These are phyloP conservation scores for Candida odintsovae DNA, from an alignment of 805 yeast species.

Conservation along the genomic window DNA sequence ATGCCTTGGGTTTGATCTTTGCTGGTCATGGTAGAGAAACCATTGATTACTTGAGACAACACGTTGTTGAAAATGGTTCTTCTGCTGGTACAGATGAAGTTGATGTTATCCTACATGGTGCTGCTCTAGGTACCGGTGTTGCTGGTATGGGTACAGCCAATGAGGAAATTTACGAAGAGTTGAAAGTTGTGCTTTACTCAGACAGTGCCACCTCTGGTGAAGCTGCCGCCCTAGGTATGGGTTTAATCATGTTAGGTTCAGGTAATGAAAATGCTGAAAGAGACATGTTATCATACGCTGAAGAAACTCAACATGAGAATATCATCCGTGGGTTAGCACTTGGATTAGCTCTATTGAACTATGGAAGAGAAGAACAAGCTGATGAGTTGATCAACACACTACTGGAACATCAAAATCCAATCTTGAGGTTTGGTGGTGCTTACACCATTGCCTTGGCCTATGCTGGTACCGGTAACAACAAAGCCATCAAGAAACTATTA, in stretches of 20 bases:
- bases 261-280: constrained; percentile 60
- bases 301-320: constrained; percentile 93
- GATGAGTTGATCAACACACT: constrained; percentile 61
- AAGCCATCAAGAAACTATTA: constrained; percentile 77
- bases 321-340: constrained; percentile 90
- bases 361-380: constrained; percentile 80
- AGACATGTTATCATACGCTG: constrained; percentile 87
- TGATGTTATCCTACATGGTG: constrained; percentile 91
- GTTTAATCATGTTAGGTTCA: constrained; percentile 90
- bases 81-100: constrained; percentile 61
- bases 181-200: constrained; percentile 76
- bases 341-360: constrained; percentile 81
- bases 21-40: constrained; percentile 95
- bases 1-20: constrained; percentile 87
- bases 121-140: constrained; percentile 90
- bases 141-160: constrained; percentile 93
- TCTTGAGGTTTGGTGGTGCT: constrained; percentile 93
- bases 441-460: constrained; percentile 92
- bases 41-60: constrained; percentile 68
- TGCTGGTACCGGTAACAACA: constrained; percentile 91
- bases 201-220: constrained; percentile 95
- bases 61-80: constrained; percentile 58
- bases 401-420: constrained; percentile 69
- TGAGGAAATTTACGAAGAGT: constrained; percentile 67
- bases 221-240: constrained; percentile 96